These are phyloP conservation scores for Bipolaris oryzae DNA, from an alignment of 2,329 filamentous ascomycete species.

Conservation along the genomic window DNA sequence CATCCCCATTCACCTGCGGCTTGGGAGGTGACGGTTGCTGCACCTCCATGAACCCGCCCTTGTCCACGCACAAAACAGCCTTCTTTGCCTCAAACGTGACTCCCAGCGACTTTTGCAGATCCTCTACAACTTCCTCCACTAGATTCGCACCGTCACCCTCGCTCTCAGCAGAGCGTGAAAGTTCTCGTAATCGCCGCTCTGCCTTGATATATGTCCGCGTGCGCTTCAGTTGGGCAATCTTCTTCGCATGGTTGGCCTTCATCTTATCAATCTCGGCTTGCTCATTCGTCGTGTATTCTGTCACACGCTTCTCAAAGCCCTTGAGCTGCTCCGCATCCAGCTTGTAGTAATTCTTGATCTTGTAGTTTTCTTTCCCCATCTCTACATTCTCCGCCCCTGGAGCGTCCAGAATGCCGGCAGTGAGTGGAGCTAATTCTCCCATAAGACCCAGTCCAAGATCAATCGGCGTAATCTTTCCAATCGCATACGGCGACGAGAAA, in stretches of 20 bases:
- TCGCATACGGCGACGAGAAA: constrained; percentile 85
- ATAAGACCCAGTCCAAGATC: constrained; percentile 81
- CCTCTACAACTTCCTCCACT: constrained; percentile 74
- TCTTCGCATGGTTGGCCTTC: constrained; percentile 76
- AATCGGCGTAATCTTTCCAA: constrained; percentile 82
- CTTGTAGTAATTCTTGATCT: constrained; percentile 64
- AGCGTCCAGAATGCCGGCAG: constrained; percentile 81
- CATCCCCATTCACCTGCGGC: constrained; percentile 41
- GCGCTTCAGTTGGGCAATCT: constrained; percentile 75
- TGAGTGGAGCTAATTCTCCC: constrained; percentile 81
- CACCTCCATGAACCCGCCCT: constrained; percentile 74
- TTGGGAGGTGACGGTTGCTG: constrained; percentile 39
- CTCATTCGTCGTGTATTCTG: constrained; percentile 72
- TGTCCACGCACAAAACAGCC: constrained; percentile 73
- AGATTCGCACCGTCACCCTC: constrained; percentile 49
- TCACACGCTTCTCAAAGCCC: constrained; percentile 80
- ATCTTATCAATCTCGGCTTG: constrained; percentile 83
- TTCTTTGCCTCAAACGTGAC: constrained; percentile 69
- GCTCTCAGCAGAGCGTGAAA: constrained; percentile 55
- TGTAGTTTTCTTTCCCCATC: constrained; percentile 33
- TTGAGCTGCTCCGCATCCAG: constrained; percentile 78
- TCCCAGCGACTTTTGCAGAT: constrained; percentile 74
- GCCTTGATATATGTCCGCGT: constrained; percentile 73
- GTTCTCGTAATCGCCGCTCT: constrained; percentile 75
- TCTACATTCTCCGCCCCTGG: constrained; percentile 41